These are phyloP conservation scores for Nicotiana attenuata DNA, from an alignment of 257 asterid species.

Conservation along the genomic window DNA sequence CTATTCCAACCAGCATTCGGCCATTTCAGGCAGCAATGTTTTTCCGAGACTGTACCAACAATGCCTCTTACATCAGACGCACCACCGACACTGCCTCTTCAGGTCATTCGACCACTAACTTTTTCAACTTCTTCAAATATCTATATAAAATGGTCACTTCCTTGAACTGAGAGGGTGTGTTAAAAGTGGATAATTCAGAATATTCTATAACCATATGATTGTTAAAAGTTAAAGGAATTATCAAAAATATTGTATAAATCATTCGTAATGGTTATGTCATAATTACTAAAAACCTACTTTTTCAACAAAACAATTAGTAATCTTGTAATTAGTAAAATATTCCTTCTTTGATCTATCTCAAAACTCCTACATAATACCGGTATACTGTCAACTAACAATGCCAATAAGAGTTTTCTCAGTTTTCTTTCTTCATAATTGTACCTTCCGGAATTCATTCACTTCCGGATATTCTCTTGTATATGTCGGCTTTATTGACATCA, in stretches of 20 bases:
- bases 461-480: background rate
- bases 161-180: background rate
- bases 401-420: background rate
- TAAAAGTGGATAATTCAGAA: background rate
- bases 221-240: too few relatives aligned
- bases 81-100: background rate
- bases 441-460: background rate
- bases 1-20: background rate
- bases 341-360: background rate
- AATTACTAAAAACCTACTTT: background rate
- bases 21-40: background rate
- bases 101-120: background rate
- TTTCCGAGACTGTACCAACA: background rate
- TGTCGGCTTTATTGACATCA: background rate
- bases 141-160: background rate
- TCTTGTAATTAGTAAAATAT: background rate
- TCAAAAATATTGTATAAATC: too few relatives aligned
- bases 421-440: background rate
- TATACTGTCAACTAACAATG: background rate
- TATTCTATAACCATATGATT: background rate
- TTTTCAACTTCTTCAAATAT: background rate
- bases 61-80: background rate
- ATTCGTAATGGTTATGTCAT: background rate
- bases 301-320: background rate
- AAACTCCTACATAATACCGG: background rate